phyloP scores from a whole-genome alignment of 768 basidiomycete genomes.

The Naganishia onofrii region DNA sequence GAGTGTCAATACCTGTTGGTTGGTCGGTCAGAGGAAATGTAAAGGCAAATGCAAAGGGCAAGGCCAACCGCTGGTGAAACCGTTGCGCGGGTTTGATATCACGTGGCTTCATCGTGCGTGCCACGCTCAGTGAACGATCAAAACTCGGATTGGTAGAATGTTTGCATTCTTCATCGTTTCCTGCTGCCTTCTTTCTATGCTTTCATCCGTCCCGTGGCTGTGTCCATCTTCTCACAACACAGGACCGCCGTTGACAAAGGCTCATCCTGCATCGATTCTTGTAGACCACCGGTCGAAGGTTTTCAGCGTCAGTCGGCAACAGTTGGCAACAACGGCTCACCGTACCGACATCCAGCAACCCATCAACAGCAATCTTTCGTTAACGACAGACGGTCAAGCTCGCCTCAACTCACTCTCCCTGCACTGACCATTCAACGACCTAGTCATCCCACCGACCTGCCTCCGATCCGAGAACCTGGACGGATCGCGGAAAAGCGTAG shows the following conservation, averaged over 20 bases:
- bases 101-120: conserved; percentile 19
- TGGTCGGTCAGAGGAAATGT: neutral
- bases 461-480: conserved; percentile 7
- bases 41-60: neutral
- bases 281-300: conserved; percentile 1
- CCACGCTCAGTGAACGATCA: neutral
- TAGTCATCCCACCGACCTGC: conserved; percentile 11
- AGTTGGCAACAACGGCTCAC: neutral
- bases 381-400: conserved; percentile 4
- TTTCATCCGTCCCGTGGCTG: too few species aligned
- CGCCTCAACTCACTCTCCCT: neutral
- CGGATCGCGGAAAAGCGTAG: neutral
- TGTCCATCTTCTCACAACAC: neutral
- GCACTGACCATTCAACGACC: conserved; percentile 12
- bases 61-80: neutral
- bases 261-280: neutral
- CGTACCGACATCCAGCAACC: neutral
- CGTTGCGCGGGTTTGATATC: neutral
- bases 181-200: neutral
- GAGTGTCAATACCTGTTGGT: neutral
- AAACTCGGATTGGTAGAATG: neutral
- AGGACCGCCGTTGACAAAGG: neutral
- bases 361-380: neutral
- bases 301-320: neutral
- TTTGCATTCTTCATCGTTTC: conserved; percentile 15